Evolutionary conservation across 129 eudicot species (phyloP), one percentile per base, ranked within the genome.

Genomic region (Deinandra increscens): DNA sequence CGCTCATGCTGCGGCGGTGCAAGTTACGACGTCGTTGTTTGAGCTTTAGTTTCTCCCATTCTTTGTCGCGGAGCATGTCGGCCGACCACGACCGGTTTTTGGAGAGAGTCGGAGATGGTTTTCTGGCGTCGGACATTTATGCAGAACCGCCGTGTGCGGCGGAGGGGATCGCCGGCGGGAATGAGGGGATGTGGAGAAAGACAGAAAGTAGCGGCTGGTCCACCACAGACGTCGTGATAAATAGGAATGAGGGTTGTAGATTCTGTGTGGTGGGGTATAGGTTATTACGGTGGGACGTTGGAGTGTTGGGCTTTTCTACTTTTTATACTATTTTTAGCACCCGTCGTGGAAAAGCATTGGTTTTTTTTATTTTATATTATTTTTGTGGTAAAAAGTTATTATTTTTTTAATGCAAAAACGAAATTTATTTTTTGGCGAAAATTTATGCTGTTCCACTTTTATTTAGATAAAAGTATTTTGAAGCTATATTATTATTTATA

Each of bases 11-110:
- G 36, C 68, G 78, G 38, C 78, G 60, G 20, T 61, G 38, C 4
- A 15, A 60, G 44, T 15, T 14, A 6, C 72, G 45, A 29, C 56
- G 64, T n/a, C 50, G 68, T 26, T 81, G 74, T 20, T 78, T 76
- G 31, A 34, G 26, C 78, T 72, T 85, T 46, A 82, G 60, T 54
- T 36, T 75, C 14, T 29, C n/a, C 96, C 96, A 89, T 15, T 79
- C 84, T 58, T 78, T 70, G 60, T 86, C 80, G 4, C 81, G 85
- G 36, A 29, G 42, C 18, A 55, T 65, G 60, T 81, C 79, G 5
- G 83, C 80, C 3, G 96, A 81, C 89, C 91, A 86, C 0, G 96
- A 79, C 4, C 48, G 84, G 36, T 75, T 80, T 45, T 89, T 85
- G 66, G 1, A 61, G 7, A 83, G 76, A 12, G 26, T 31, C 10